Base-by-base conservation (phyloP, 805 yeast species). In the Monosporozyma yasuniensis region DNA sequence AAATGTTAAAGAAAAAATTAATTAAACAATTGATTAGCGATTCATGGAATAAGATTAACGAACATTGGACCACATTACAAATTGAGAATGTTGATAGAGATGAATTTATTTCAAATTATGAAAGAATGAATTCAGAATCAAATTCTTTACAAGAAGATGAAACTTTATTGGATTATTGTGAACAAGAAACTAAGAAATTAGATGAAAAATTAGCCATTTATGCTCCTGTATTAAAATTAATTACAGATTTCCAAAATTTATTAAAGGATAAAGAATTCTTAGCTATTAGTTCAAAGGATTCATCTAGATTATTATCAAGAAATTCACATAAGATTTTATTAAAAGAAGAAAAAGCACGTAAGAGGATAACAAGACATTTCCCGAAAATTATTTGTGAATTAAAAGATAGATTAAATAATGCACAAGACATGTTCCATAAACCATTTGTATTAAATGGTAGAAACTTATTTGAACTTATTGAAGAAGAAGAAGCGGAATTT, bases 271-370 rank as follows among this genome's bases (percentile, higher is more conserved):
- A 84, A 52, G 55, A 63, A 1, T 77, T 77, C 44, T 73, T 93
- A 37, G 83, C 75, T 35, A 84, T 80, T 53, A 80, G 93, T 3
- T 76, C 84, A 1, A 83, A 80, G 58, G 93, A 91, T 63, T 81
- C 97, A 0, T 80, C 91, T 0, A 75, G 98, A 53, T 72, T 90
- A 42, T 65, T 84, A 44, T 79, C 84, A 54, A 79, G 86, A 59
- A 82, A 84, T 57, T 83, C 89, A 1, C 90, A 91, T 54, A 83
- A 81, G 52, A 83, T 90, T 22, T 69, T 91, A 51, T 72, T 85
- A 50, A 77, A 83, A 50, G 99, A 91, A 62, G 96, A 89, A 61
- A 83, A 76, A 59, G 71, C 81, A 38, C 71, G 97, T 49, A 83
- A 83, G 56, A 76, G 77, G 48, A 72, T 90, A 7, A 68, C 77